Evolutionary conservation across 805 yeast species (phyloP), one percentile per base, ranked within the genome.

Genomic region (Saitoella complicata): DNA sequence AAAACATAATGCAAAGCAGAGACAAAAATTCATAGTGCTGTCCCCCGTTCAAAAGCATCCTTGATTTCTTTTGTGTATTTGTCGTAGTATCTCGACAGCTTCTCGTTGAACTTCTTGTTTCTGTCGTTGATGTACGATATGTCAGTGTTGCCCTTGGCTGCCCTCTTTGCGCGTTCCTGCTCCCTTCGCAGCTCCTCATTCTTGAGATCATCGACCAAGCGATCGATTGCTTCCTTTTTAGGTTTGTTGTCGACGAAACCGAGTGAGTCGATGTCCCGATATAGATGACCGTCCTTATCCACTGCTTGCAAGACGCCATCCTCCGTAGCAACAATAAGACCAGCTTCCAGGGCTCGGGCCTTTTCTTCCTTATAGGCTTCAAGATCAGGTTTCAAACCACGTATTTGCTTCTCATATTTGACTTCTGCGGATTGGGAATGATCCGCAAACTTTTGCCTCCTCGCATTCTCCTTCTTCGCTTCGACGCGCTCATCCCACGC

Each of bases 91-190:
- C 86, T 64, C 39, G 71, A 59, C 50, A 82, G 62, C 54, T 82
- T 81, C 56, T 71, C 72, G 60, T 81, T 82, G 60, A 81, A 82
- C 52, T 78, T 78, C 55, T 70, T 72, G 64, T 82, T 82, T 59
- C 77, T 78, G 50, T 77, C 84, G 56, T 78, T 81, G 55, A 82
- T 65, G 41, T 62, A 65, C 29, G 53, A 55, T 31, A 71, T 64
- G 5, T 63, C 64, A 12, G 56, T 66, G 4, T 57, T 63, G 4
- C 58, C 68, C 3, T 56, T 64, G 7, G 46, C 38, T 41, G 46
- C 44, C 50, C 59, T 58, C 42, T 62, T 55, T 43, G 55, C 58
- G 46, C 59, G 61, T 45, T 56, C 54, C 52, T 61, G 61, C 50
- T 70, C 61, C 52, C 70, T 61, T 61, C 53, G 56, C 61, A 40